phyloP scores from a whole-genome alignment of 306 rosid genomes.

The Vigna mungo region DNA sequence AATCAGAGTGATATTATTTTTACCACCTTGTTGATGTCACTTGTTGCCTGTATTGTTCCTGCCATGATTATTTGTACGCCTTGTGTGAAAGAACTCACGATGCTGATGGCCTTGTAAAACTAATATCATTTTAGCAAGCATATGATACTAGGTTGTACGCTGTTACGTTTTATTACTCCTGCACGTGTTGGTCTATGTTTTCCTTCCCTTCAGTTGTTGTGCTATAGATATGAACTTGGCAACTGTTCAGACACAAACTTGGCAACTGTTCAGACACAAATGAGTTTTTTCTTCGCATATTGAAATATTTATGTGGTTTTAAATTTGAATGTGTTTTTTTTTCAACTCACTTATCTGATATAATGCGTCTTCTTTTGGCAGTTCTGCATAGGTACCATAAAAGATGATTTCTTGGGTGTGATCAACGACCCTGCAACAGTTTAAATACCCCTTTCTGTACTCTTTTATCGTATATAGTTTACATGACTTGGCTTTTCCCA shows the following conservation, averaged over 20 bases:
- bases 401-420: constrained; percentile 98
- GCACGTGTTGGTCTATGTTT: not conserved
- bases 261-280: constrained; percentile 1
- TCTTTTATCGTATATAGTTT: not conserved
- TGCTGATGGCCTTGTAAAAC: constrained; percentile 7
- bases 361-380: constrained; percentile 42
- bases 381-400: constrained; percentile 98
- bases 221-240: not conserved
- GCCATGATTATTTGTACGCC: not conserved
- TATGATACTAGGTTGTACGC: constrained; percentile 4
- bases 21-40: constrained; percentile 3
- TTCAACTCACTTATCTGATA: constrained; percentile 6
- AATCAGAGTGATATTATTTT: constrained; percentile 17
- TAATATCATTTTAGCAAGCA: constrained; percentile 19
- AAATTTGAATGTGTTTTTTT: not conserved
- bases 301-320: constrained; percentile 6
- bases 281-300: not conserved
- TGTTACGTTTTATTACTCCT: not conserved
- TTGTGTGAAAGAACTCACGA: not conserved
- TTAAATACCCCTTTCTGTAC: constrained; percentile 39
- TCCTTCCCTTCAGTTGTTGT: not conserved
- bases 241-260: not conserved
- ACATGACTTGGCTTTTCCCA: constrained; percentile 31
- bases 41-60: constrained; percentile 21
- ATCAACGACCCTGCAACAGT: constrained; percentile 83